Conservation (phyloP, 1,284 basidiomycete genomes). For the Fistulina hepatica region DNA sequence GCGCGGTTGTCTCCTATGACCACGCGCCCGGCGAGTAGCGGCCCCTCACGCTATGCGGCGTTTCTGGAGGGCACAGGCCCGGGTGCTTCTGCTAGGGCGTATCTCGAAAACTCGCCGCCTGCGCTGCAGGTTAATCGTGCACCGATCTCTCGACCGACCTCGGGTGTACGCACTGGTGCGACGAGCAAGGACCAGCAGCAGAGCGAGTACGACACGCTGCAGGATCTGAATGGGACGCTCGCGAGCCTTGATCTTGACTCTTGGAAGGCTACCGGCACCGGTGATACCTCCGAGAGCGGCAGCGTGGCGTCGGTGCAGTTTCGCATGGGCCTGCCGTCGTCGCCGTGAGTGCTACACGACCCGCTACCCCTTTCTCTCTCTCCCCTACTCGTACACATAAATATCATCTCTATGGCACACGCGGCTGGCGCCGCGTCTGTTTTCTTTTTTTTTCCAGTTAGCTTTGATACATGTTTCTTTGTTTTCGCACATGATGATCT, state of each 20-base stretch:
- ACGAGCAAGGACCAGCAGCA: conserved; percentile 16
- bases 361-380: background rate
- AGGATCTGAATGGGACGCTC: conserved; percentile 66
- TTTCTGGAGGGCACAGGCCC: too few species aligned
- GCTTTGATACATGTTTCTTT: too few species aligned
- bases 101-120: conserved; percentile 24
- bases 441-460: too few species aligned
- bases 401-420: too few species aligned
- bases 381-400: too few species aligned
- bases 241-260: conserved; percentile 61
- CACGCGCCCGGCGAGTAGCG: conserved; percentile 31
- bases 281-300: background rate
- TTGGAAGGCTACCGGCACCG: background rate
- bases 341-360: too few species aligned
- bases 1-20: conserved; percentile 36
- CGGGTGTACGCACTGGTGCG: conserved; percentile 27
- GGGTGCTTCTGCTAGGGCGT: too few species aligned
- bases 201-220: conserved; percentile 41
- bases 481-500: too few species aligned
- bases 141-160: conserved; percentile 39
- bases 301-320: background rate
- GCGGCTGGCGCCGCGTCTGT: too few species aligned
- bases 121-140: conserved; percentile 31
- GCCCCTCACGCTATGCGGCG: conserved; percentile 34
- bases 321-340: background rate